Evolutionary conservation across 2,329 filamentous ascomycete species (phyloP), one percentile per base, ranked within the genome.

Genomic region (Cordyceps javanica): DNA sequence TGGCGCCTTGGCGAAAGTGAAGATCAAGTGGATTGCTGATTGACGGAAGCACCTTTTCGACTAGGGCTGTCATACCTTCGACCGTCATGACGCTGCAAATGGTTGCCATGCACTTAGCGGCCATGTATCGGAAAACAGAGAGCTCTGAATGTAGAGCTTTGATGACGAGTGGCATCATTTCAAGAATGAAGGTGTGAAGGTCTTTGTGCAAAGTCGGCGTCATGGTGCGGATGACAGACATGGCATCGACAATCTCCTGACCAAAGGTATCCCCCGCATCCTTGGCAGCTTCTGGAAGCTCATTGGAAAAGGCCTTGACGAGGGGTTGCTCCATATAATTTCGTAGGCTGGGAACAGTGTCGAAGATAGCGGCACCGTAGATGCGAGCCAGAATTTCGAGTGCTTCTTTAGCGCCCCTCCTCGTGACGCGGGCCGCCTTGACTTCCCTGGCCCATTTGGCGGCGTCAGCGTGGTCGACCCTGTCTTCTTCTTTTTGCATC

Each of bases 1-100:
- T 94, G 6, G 91, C 91, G 61, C 94, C 94, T 75, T 99, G 94
- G 39, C 94, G 87, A 73, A 88, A 89, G 68, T 90, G 87, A 30
- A 97, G 81, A 66, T 99, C 93, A 60, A 95, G 74, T 1, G 91
- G 88, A 65, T 97, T 97, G 75, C 81, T 94, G 72, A 97, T 96
- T 2, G 90, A 90, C 6, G 94, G 94, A 45, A 99, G 73, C 10
- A 99, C 91, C 67, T 91, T 89, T 70, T 97, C 90, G 0, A 99
- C 94, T 23, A 99, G 78, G 69, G 93, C 91, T 0, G 93, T 99
- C 87, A 99, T 97, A 54, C 91, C 94, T 62, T 96, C 87, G 5
- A 97, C 88, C 0, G 91, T 90, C 64, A 99, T 95, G 63, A 97
- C 89, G 69, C 93, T 99, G 78, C 95, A 99, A 45, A 97, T 88